Percentiles rank a stretch among this genome's conserved stretches.
These are phyloP conservation scores for Venturia effusa DNA, from an alignment of 2,329 filamentous ascomycete genomes.

Conservation along the genomic window DNA sequence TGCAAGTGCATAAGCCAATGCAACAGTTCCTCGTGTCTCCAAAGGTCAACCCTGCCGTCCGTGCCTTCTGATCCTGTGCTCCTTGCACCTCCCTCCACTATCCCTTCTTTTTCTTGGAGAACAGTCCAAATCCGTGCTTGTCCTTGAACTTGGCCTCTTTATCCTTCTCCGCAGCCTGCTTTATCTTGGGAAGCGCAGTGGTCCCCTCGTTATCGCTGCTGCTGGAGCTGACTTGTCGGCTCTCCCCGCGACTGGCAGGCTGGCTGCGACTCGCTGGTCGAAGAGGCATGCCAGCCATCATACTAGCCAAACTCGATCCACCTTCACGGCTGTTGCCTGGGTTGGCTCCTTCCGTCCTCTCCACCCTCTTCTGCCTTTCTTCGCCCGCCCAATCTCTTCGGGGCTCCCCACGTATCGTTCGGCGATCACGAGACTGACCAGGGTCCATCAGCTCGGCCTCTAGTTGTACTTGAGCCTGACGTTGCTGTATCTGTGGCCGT, in stretches of 20 bases:
- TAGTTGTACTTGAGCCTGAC: conserved; percentile 4
- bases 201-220: conserved; percentile 8
- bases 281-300: neutral
- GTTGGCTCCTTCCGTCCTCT: neutral
- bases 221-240: conserved; percentile 2
- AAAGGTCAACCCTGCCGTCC: neutral
- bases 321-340: neutral
- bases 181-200: conserved; percentile 7
- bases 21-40: neutral
- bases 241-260: conserved; percentile 2
- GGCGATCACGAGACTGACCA: conserved; percentile 2
- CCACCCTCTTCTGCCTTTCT: conserved; percentile 6
- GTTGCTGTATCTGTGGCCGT: neutral
- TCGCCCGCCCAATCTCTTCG: conserved; percentile 8
- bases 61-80: neutral
- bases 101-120: conserved; percentile 2
- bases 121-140: neutral
- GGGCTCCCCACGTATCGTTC: neutral
- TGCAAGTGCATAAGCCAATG: neutral
- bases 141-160: neutral
- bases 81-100: neutral
- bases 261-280: neutral
- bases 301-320: neutral
- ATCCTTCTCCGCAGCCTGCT: conserved; percentile 5
- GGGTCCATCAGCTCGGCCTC: conserved; percentile 6